Percentiles rank a stretch among this genome's conserved stretches.
Conservation (phyloP, 495 filamentous ascomycete species). For the Chaetomium fimeti region DNA sequence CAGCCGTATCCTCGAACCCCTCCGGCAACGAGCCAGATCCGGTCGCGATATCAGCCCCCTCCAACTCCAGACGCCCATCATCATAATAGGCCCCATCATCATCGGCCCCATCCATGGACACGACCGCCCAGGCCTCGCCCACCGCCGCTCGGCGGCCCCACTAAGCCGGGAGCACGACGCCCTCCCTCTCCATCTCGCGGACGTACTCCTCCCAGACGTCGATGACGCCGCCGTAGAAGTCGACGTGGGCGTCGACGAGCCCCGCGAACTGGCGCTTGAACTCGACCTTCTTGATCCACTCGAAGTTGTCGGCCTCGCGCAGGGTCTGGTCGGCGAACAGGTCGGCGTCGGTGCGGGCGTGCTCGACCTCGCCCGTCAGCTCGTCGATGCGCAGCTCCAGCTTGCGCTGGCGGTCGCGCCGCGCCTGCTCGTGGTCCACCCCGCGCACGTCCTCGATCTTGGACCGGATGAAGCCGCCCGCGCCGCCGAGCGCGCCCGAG, state of each 20-base stretch:
- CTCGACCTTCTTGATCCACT: conserved; percentile 91
- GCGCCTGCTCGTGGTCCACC: conserved; percentile 90
- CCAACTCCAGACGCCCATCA: background rate
- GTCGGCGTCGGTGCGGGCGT: conserved; percentile 75
- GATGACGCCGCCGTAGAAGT: conserved; percentile 76
- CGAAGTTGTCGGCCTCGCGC: conserved; percentile 87
- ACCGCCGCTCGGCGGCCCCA: background rate
- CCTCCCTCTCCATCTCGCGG: conserved; percentile 77
- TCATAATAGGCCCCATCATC: background rate
- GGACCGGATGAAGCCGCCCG: conserved; percentile 84
- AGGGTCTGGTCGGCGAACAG: conserved; percentile 94
- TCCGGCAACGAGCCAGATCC: background rate
- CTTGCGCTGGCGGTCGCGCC: conserved; percentile 81
- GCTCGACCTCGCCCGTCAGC: conserved; percentile 82
- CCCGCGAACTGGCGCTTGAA: conserved; percentile 82
- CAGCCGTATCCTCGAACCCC: background rate
- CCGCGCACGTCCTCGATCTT: conserved; percentile 97
- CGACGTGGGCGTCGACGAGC: conserved; percentile 80
- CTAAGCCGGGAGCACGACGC: conserved; percentile 40
- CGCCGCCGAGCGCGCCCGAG: conserved; percentile 48
- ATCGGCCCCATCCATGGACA: background rate
- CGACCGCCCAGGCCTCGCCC: background rate
- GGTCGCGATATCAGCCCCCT: background rate
- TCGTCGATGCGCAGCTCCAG: conserved; percentile 89
- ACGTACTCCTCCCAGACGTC: conserved; percentile 90